Conservation (phyloP, 108 stramenopile species). For the Parmales sp. region DNA sequence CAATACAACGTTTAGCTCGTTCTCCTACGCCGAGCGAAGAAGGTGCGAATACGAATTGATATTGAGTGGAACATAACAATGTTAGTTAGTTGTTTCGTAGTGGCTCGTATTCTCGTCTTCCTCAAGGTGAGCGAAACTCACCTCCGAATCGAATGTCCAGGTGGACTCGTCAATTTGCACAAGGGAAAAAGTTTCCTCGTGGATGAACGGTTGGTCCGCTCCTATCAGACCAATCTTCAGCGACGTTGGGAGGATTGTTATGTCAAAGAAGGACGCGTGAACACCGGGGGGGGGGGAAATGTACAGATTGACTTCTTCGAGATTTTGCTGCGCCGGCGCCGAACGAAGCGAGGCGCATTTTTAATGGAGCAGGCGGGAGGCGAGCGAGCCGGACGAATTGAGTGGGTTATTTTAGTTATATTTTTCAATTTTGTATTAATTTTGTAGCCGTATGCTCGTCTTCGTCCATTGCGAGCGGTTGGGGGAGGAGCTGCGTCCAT, state of each 20-base stretch:
- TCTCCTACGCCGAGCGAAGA: slow-evolving; percentile 50
- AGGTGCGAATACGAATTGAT: too few relatives aligned
- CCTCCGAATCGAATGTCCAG: too few relatives aligned
- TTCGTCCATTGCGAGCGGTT: not conserved
- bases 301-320: slow-evolving; percentile 66
- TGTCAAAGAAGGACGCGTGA: slow-evolving; percentile 23
- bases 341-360: too few relatives aligned
- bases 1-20: slow-evolving; percentile 54
- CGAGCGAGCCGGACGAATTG: too few relatives aligned
- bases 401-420: too few relatives aligned
- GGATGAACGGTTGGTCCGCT: slow-evolving; percentile 59
- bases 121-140: too few relatives aligned
- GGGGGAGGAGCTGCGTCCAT: not conserved
- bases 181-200: slow-evolving; percentile 66
- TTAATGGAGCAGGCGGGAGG: too few relatives aligned
- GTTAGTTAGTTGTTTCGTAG: too few relatives aligned
- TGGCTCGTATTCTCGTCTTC: too few relatives aligned
- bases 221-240: slow-evolving; percentile 27
- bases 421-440: not conserved
- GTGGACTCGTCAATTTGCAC: slow-evolving; percentile 71
- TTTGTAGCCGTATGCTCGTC: not conserved
- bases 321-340: too few relatives aligned
- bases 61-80: too few relatives aligned
- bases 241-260: slow-evolving; percentile 25
- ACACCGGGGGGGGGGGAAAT: slow-evolving; percentile 47